phyloP scores from a whole-genome alignment of 257 asterid genomes.

The Voacanga thouarsii region DNA sequence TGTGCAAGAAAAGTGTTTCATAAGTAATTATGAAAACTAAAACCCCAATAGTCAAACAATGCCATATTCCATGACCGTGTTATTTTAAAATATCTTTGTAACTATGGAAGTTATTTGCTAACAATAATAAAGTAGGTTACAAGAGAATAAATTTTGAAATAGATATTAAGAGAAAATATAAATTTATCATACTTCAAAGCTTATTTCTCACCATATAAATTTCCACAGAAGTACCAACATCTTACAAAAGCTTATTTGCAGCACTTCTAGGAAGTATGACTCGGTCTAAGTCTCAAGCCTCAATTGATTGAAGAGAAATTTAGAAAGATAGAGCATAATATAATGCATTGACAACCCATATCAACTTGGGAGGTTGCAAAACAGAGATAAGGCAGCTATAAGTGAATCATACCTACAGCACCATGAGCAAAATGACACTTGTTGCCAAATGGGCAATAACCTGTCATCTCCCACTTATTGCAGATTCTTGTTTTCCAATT shows the following conservation, averaged over 20 bases:
- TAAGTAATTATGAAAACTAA: neutral
- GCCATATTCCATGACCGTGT: neutral
- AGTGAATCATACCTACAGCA: conserved; percentile 42
- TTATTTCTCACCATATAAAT: neutral
- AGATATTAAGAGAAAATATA: neutral
- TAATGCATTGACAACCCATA: neutral
- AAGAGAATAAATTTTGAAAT: neutral
- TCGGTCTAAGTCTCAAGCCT: neutral
- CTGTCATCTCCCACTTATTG: conserved; percentile 81
- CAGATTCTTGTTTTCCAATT: conserved; percentile 88
- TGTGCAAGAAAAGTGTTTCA: neutral
- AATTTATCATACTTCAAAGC: too few relatives aligned
- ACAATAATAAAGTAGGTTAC: too few relatives aligned
- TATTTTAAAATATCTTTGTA: neutral
- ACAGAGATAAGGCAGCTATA: neutral
- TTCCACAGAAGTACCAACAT: neutral
- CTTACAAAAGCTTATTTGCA: neutral
- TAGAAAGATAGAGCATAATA: neutral
- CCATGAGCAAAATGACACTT: conserved; percentile 93
- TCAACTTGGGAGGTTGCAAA: neutral
- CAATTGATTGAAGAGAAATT: neutral
- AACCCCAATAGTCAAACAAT: neutral
- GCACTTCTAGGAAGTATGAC: neutral
- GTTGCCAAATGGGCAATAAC: conserved; percentile 77
- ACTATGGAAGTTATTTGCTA: too few relatives aligned